Conservation (phyloP, 176 grass and related monocot genomes). For the Rhynchospora tenuis region DNA sequence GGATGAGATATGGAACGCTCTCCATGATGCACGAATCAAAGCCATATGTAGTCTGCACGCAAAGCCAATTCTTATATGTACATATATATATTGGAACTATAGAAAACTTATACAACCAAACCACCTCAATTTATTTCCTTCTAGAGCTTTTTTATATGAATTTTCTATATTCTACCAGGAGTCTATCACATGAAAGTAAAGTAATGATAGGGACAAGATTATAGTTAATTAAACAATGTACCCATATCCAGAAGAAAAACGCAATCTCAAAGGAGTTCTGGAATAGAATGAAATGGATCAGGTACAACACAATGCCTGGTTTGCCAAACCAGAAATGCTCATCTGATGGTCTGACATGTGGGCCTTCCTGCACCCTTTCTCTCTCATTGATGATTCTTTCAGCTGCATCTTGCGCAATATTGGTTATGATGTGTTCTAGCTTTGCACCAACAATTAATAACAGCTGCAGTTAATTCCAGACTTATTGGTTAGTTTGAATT, state of each 20-base stretch:
- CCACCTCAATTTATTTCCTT: not conserved
- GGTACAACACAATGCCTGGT: slow-evolving; percentile 51
- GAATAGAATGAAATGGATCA: slow-evolving; percentile 96
- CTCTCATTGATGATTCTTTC: not conserved
- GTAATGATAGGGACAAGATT: not conserved
- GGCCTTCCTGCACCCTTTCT: not conserved
- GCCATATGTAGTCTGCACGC: slow-evolving; percentile 53
- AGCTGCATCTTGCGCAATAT: slow-evolving; percentile 62
- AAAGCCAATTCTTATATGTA: not conserved
- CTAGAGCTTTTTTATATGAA: not conserved
- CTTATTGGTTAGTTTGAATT: not conserved
- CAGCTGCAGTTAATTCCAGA: slow-evolving; percentile 36
- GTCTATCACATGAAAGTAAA: not conserved
- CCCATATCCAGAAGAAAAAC: slow-evolving; percentile 80
- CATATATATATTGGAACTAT: not conserved
- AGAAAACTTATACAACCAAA: not conserved
- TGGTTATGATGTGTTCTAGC: slow-evolving; percentile 68
- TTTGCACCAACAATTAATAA: slow-evolving; percentile 76
- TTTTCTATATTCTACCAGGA: not conserved
- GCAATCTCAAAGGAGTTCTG: slow-evolving; percentile 93
- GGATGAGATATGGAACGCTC: slow-evolving; percentile 43
- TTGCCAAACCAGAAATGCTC: slow-evolving; percentile 70
- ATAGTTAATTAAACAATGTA: slow-evolving; percentile 22
- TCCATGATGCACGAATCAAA: slow-evolving; percentile 83
- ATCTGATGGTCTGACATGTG: slow-evolving; percentile 55